A percentile compares a stretch with the other conserved stretches of the same genome.
Evolutionary conservation across 1,284 basidiomycete genomes (phyloP).

Genomic region (Bjerkandera adusta): DNA sequence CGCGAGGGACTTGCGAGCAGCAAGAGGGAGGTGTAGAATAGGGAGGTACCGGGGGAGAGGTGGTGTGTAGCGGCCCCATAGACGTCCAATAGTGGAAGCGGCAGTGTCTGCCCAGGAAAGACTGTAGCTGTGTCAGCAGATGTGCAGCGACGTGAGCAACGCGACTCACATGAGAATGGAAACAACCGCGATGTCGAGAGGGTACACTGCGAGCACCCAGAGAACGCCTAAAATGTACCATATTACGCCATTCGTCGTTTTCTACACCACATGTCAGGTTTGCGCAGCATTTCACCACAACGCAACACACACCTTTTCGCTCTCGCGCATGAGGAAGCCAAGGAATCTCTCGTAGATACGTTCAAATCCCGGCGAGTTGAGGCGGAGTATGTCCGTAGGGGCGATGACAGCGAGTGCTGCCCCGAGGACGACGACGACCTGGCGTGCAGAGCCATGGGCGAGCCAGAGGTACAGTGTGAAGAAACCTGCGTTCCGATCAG

Average conservation of each 20-base stretch:
- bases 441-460: constrained; percentile 50
- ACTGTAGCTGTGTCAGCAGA: constrained; percentile 38
- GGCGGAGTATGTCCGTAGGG: constrained; percentile 77
- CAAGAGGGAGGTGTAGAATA: constrained; percentile 69
- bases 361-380: constrained; percentile 71
- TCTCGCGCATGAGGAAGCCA: constrained; percentile 93
- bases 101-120: constrained; percentile 97
- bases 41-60: constrained; percentile 64
- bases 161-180: constrained; percentile 82
- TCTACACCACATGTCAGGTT: constrained; percentile 35
- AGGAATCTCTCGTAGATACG: constrained; percentile 73
- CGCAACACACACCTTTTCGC: constrained; percentile 65
- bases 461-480: constrained; percentile 79
- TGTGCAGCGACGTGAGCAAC: constrained; percentile 5
- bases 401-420: constrained; percentile 69
- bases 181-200: constrained; percentile 85
- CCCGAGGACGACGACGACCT: constrained; percentile 66
- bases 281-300: background rate
- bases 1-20: constrained; percentile 83
- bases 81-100: constrained; percentile 89
- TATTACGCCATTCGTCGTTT: constrained; percentile 83
- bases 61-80: constrained; percentile 78
- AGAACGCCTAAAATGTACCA: constrained; percentile 96
- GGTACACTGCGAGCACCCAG: constrained; percentile 77
- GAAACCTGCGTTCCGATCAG: constrained; percentile 56